Percentiles rank a stretch among this genome's conserved stretches.
phyloP scores from a whole-genome alignment of 169 alveolate species.

The Plasmodium gonderi region DNA sequence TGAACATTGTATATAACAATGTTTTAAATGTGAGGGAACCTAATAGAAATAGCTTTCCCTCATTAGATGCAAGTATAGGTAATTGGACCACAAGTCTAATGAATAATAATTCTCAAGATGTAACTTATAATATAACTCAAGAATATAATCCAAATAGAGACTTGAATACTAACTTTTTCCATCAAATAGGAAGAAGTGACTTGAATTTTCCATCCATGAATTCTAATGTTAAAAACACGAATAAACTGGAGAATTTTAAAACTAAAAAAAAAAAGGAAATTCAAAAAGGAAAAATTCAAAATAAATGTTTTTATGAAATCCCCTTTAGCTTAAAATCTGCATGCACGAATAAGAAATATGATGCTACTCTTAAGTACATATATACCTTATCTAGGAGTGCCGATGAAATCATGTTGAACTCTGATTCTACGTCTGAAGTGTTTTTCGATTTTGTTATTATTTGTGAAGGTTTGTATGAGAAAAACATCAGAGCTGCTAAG shows the following conservation, averaged over 20 bases:
- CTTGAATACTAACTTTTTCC: not conserved
- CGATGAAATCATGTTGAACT: conserved; percentile 31
- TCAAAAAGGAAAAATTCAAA: not conserved
- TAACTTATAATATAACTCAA: not conserved
- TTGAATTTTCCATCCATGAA: not conserved
- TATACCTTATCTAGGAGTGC: conserved; percentile 60
- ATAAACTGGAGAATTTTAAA: not conserved
- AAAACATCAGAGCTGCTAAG: not conserved
- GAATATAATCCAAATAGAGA: not conserved
- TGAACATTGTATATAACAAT: conserved; percentile 35
- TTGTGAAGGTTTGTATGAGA: conserved; percentile 31
- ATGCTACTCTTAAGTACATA: conserved; percentile 27
- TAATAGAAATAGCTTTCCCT: not conserved
- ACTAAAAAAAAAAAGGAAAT: not conserved
- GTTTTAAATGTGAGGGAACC: conserved; percentile 1
- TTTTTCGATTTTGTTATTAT: conserved; percentile 49
- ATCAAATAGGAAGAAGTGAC: not conserved
- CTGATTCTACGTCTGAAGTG: not conserved
- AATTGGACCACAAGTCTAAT: not conserved
- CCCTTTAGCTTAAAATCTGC: not conserved
- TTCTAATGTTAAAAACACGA: not conserved
- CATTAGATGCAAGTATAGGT: not conserved
- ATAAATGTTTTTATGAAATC: conserved; percentile 5
- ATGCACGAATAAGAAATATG: conserved; percentile 21
- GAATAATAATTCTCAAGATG: not conserved